Evolutionary conservation across 495 filamentous ascomycete genomes (phyloP).

Genomic region (Cudoniella acicularis): DNA sequence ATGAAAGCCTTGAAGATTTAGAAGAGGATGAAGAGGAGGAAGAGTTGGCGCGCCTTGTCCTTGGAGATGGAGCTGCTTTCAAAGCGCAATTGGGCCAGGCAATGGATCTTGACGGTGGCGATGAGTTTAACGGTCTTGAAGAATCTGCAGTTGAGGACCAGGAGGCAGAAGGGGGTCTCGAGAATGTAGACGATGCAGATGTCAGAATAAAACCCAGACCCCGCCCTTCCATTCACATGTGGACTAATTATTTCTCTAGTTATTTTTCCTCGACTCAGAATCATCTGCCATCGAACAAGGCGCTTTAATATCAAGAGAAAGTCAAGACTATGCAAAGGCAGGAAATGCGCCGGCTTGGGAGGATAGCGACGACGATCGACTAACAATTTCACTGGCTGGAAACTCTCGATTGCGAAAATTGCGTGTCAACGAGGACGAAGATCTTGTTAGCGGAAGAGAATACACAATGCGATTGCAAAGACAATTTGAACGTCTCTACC

Average conservation of each 20-base stretch:
- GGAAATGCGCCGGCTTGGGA: constrained; percentile 67
- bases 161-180: constrained; percentile 27
- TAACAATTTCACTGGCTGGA: constrained; percentile 75
- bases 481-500: constrained; percentile 78
- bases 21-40: constrained; percentile 78
- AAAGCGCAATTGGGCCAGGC: constrained; percentile 55
- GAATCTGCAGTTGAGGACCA: not conserved
- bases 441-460: constrained; percentile 79
- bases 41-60: constrained; percentile 79
- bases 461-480: constrained; percentile 74
- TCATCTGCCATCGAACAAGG: constrained; percentile 45
- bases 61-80: constrained; percentile 82
- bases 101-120: constrained; percentile 22
- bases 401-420: constrained; percentile 75
- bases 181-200: constrained; percentile 61
- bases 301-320: constrained; percentile 32
- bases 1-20: constrained; percentile 29
- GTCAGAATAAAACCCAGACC: constrained; percentile 41
- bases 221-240: constrained; percentile 8
- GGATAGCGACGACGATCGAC: constrained; percentile 91
- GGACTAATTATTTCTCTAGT: constrained; percentile 38
- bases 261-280: constrained; percentile 70
- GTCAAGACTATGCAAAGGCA: constrained; percentile 30
- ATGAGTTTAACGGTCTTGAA: not conserved
- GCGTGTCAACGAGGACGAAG: constrained; percentile 72